Conservation (phyloP, 768 basidiomycete genomes). For the Boletales sp. region DNA sequence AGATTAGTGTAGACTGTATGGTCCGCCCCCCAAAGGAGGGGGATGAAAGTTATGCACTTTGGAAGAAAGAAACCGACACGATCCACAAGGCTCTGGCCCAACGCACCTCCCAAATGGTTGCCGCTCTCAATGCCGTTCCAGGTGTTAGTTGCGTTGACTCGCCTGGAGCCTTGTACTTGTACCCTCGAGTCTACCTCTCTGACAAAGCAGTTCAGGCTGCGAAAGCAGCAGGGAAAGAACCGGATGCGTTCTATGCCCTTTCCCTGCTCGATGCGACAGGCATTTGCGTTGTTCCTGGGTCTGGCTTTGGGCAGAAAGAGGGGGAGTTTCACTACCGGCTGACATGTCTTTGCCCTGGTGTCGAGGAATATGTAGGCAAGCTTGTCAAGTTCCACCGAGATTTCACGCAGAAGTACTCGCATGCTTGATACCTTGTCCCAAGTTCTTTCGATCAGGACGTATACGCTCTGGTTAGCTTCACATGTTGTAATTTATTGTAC, state of each 20-base stretch:
- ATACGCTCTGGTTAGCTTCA: background rate
- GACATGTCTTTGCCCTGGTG: slow-evolving; percentile 92
- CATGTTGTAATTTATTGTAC: slow-evolving; percentile 1
- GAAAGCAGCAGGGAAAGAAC: slow-evolving; percentile 62
- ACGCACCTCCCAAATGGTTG: slow-evolving; percentile 71
- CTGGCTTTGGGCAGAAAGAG: slow-evolving; percentile 90
- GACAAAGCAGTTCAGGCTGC: slow-evolving; percentile 73
- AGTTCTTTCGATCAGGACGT: no score
- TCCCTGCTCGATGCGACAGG: slow-evolving; percentile 83
- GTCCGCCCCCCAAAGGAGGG: slow-evolving; percentile 85
- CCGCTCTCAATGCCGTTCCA: slow-evolving; percentile 73
- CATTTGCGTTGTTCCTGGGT: slow-evolving; percentile 91
- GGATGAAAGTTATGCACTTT: slow-evolving; percentile 70
- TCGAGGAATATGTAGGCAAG: slow-evolving; percentile 86
- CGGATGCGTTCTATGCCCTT: slow-evolving; percentile 88
- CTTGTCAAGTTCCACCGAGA: slow-evolving; percentile 71
- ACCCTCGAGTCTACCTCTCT: slow-evolving; percentile 77
- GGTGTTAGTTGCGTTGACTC: slow-evolving; percentile 90
- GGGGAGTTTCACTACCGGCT: slow-evolving; percentile 89
- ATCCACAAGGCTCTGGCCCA: slow-evolving; percentile 73
- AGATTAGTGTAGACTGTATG: slow-evolving; percentile 92
- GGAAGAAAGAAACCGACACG: slow-evolving; percentile 77
- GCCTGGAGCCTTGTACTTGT: slow-evolving; percentile 92
- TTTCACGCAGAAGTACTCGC: slow-evolving; percentile 50
- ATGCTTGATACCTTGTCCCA: slow-evolving; percentile 10